Percentiles rank a stretch among this genome's conserved stretches.
Conservation (phyloP, 306 rosid species). For the Malus orientalis region DNA sequence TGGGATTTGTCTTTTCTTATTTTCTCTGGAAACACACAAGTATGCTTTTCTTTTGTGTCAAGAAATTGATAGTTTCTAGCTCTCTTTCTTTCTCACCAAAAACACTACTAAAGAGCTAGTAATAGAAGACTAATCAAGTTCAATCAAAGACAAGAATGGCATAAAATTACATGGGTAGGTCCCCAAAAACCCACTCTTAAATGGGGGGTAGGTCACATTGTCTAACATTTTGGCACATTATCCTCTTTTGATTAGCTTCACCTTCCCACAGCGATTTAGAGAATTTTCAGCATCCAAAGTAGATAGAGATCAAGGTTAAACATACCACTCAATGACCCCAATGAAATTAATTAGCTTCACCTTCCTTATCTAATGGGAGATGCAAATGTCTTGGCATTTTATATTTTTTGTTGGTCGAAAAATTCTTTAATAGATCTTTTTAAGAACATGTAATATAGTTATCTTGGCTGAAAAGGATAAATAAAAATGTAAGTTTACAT, state of each 20-base stretch:
- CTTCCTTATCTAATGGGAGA: no score
- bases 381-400: no score
- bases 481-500: no score
- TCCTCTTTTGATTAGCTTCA: conserved; percentile 1
- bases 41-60: neutral
- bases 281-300: neutral
- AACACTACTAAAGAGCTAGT: neutral
- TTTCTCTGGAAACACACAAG: neutral
- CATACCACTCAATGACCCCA: neutral
- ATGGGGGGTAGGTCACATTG: conserved; percentile 26
- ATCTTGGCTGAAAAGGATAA: no score
- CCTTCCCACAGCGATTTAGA: neutral
- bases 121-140: neutral
- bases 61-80: neutral
- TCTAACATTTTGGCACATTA: conserved; percentile 30
- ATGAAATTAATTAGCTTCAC: neutral
- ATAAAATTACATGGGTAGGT: neutral
- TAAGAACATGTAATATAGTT: no score
- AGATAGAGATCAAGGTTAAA: neutral
- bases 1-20: neutral
- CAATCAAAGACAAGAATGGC: neutral
- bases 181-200: conserved; percentile 4
- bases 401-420: no score
- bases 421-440: no score
- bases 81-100: neutral